Evolutionary conservation across 306 rosid genomes (phyloP).

Genomic region (Inga laurina): DNA sequence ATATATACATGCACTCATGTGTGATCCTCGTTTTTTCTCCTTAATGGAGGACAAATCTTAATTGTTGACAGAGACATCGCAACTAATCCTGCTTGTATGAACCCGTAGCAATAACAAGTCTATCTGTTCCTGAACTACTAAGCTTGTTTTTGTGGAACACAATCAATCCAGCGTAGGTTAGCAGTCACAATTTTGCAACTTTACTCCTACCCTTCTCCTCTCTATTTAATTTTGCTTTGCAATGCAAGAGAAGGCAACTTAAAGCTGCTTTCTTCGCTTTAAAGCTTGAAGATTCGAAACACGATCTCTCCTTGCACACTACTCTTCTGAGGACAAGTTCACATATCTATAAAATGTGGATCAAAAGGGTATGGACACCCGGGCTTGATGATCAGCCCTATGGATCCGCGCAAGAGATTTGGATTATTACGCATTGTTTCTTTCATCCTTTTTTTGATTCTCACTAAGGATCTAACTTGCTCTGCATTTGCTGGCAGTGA

Average conservation of each 20-base stretch:
- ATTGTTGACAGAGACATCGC: conserved; percentile 3
- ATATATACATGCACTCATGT: not conserved
- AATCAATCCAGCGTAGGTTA: conserved; percentile 34
- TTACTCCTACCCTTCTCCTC: conserved; percentile 51
- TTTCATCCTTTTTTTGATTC: conserved; percentile 40
- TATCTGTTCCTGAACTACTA: not conserved
- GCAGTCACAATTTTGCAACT: conserved; percentile 37
- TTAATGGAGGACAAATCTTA: not conserved
- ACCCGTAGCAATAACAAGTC: not conserved
- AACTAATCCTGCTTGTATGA: not conserved
- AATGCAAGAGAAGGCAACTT: conserved; percentile 21
- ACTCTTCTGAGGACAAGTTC: conserved; percentile 31
- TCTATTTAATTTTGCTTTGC: conserved; percentile 14
- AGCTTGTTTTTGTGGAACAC: conserved; percentile 43
- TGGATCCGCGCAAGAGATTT: conserved; percentile 44
- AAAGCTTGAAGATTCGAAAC: conserved; percentile 50
- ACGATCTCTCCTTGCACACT: conserved; percentile 46
- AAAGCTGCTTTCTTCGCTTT: conserved; percentile 60
- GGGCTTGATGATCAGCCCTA: conserved; percentile 38
- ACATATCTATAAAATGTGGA: conserved; percentile 45
- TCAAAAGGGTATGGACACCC: conserved; percentile 21
- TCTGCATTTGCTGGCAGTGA: conserved; percentile 41
- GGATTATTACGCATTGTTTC: conserved; percentile 27
- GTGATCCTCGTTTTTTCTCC: not conserved
- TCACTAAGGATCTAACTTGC: conserved; percentile 33